Base-by-base conservation (phyloP, 371 early-diverging fungal genomes). In the Rhizopus arrhizus region DNA sequence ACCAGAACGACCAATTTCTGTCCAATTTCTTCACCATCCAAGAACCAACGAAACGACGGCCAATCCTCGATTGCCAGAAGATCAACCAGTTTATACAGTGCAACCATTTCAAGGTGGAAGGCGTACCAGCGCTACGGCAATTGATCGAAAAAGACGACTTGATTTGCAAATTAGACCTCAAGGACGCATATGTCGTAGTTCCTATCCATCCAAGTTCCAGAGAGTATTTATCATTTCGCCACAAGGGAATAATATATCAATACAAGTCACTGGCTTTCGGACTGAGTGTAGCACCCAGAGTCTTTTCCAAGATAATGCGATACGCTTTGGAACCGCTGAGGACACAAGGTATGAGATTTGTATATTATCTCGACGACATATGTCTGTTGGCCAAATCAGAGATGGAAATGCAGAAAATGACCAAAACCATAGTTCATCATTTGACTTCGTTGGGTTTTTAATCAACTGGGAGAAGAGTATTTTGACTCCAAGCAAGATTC, bases 1-100 rank as follows among this genome's bases (percentile, higher is more conserved):
- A 48, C 0, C 49, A 49, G 29, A 49, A 29, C 50, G 22, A 49
- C 5, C 4, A 31, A 3, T 32, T 38, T 40, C 38, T 58, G 1
- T 63, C 63, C 13, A 63, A 51, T 13, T 58, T 63, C 16, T 63
- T 63, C 12, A 63, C 57, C 31, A 45, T 57, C 6, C 52, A 63
- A 40, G 58, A 63, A 38, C 13, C 51, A 35, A 62, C 56, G 2
- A 62, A 62, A 35, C 12, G 63, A 41, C n/a, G n/a, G n/a, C n/a
- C n/a, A n/a, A n/a, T n/a, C n/a, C n/a, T n/a, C n/a, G n/a, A n/a
- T n/a, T n/a, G 58, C 36, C 46, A 42, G 7, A 28, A 28, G 32
- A 11, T 64, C 3, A 64, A 54, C 38, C 16, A 61, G 29, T 40
- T 35, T 32, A n/a, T 61, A 2, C 55, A 61, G 38, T n/a, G 22